Evolutionary conservation across 108 stramenopile species (phyloP).

Genomic region (Pseudonitzschia delicatissima): DNA sequence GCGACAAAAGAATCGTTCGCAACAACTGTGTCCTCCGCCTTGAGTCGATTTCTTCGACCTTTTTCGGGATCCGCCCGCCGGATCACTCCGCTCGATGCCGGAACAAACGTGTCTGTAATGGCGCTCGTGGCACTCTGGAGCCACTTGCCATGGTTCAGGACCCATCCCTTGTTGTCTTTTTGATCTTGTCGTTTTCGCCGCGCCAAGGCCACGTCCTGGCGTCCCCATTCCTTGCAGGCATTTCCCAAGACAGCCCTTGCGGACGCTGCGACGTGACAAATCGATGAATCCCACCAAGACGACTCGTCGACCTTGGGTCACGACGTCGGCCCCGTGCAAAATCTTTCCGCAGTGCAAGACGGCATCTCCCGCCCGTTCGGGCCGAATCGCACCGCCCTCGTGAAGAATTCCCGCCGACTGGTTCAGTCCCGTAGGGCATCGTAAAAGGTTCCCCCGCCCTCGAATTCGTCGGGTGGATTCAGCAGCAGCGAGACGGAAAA

Average conservation of each 20-base stretch:
- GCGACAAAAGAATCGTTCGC: slow-evolving; percentile 52
- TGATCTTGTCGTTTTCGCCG: slow-evolving; percentile 30
- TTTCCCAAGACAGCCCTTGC: slow-evolving; percentile 40
- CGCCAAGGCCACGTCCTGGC: slow-evolving; percentile 61
- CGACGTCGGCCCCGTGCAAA: slow-evolving; percentile 68
- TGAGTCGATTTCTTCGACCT: slow-evolving; percentile 43
- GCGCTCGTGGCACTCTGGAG: slow-evolving; percentile 15
- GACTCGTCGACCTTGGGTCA: slow-evolving; percentile 55
- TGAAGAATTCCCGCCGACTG: slow-evolving; percentile 23
- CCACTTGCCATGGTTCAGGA: slow-evolving; percentile 42
- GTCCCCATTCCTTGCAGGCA: slow-evolving; percentile 64
- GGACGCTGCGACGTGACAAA: slow-evolving; percentile 48
- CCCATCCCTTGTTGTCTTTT: slow-evolving; percentile 40
- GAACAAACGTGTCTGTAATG: slow-evolving; percentile 25
- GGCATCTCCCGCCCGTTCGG: slow-evolving; percentile 49
- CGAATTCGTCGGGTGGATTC: slow-evolving; percentile 47
- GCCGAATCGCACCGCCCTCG: slow-evolving; percentile 44
- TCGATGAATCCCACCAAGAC: slow-evolving; percentile 76
- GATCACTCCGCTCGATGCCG: slow-evolving; percentile 38
- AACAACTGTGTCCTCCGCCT: slow-evolving; percentile 62
- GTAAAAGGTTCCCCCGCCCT: slow-evolving; percentile 76
- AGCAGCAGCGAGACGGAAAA: slow-evolving; percentile 65
- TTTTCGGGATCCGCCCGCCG: slow-evolving; percentile 43
- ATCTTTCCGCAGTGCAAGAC: slow-evolving; percentile 68
- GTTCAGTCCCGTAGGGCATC: slow-evolving; percentile 59